A percentile compares a stretch with the other conserved stretches of the same genome.
phyloP scores from a whole-genome alignment of 129 eudicot genomes.

The Centaurea solstitialis region DNA sequence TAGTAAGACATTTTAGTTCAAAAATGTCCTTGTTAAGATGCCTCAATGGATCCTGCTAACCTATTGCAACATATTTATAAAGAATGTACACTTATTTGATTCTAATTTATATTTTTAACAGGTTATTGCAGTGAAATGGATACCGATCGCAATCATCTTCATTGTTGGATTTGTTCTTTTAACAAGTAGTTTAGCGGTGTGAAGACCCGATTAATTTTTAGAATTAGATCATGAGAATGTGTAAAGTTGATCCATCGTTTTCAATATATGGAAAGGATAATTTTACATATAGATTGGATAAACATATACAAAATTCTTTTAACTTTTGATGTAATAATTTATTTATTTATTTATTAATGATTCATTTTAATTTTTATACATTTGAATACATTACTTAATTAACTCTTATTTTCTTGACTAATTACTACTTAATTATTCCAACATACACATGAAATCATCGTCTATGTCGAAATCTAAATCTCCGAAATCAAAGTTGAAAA shows the following conservation, averaged over 20 bases:
- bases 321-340: too few relatives aligned
- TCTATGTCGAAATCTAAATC: constrained; percentile 17
- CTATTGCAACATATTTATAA: neutral
- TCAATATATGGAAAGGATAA: too few relatives aligned
- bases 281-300: too few relatives aligned
- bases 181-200: constrained; percentile 8
- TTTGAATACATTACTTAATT: neutral
- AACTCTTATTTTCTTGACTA: neutral
- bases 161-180: constrained; percentile 35
- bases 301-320: too few relatives aligned
- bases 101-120: neutral
- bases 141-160: constrained; percentile 44
- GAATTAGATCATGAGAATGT: neutral
- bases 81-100: neutral
- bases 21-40: neutral
- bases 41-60: neutral
- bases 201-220: neutral
- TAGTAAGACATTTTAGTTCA: too few relatives aligned
- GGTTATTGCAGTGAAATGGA: constrained; percentile 65
- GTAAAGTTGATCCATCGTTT: too few relatives aligned
- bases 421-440: neutral
- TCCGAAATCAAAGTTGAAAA: neutral
- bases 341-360: too few relatives aligned
- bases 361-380: too few relatives aligned
- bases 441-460: constrained; percentile 18